Conservation (phyloP, 2,329 filamentous ascomycete genomes). For the Phoma sp. region DNA sequence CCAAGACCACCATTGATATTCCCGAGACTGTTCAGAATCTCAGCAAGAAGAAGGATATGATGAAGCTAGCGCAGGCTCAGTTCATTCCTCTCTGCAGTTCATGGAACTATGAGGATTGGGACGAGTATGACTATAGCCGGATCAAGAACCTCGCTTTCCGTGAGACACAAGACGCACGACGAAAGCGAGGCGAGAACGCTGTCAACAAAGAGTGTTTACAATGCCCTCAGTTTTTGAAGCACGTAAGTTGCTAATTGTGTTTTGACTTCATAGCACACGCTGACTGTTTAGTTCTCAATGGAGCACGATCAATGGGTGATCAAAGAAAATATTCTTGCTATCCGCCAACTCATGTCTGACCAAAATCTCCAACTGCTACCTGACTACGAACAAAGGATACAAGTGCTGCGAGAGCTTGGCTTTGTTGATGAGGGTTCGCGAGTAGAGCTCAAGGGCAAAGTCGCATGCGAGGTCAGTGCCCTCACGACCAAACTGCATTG, state of each 20-base stretch:
- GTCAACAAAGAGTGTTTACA: conserved; percentile 68
- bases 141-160: conserved; percentile 84
- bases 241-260: conserved; percentile 65
- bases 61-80: conserved; percentile 69
- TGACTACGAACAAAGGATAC: conserved; percentile 94
- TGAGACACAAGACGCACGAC: conserved; percentile 77
- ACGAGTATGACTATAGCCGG: conserved; percentile 81
- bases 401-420: conserved; percentile 86
- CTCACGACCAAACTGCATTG: background rate
- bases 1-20: conserved; percentile 67
- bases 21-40: conserved; percentile 52
- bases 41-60: conserved; percentile 59
- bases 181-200: conserved; percentile 67
- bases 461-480: conserved; percentile 78
- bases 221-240: conserved; percentile 84
- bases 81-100: conserved; percentile 72
- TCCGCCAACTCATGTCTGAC: conserved; percentile 90
- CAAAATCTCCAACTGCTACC: conserved; percentile 95
- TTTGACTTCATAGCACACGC: background rate
- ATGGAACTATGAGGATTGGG: conserved; percentile 78
- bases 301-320: conserved; percentile 97
- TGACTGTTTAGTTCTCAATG: conserved; percentile 76
- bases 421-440: conserved; percentile 89
- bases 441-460: conserved; percentile 96
- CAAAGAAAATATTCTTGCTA: conserved; percentile 86